phyloP scores from a whole-genome alignment of 345 rosid species.

The Bruguiera sexangula region DNA sequence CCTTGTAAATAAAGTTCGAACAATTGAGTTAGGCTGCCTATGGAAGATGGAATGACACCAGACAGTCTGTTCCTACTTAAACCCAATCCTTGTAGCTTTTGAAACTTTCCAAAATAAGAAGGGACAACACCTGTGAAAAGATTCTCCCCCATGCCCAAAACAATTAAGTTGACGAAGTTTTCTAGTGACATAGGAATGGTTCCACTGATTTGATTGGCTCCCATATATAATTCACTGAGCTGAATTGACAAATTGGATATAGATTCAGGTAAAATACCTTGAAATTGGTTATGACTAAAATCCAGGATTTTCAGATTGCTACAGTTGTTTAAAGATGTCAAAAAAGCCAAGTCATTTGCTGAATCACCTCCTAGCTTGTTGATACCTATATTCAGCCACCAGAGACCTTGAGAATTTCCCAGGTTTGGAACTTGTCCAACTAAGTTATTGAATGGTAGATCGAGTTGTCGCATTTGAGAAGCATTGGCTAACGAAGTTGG shows the following conservation, averaged over 20 bases:
- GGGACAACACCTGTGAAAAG: conserved; percentile 15
- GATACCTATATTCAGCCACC: background rate
- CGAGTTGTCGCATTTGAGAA: background rate
- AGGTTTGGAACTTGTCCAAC: conserved; percentile 13
- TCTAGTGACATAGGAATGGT: background rate
- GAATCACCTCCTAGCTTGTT: conserved; percentile 17
- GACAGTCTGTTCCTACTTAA: conserved; percentile 8
- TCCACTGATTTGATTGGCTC: conserved; percentile 10
- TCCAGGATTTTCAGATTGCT: conserved; percentile 7
- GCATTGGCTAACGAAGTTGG: conserved; percentile 18
- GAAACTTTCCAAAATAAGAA: conserved; percentile 13
- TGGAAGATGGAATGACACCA: background rate
- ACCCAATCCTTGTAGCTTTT: conserved; percentile 7
- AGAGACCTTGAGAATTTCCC: background rate
- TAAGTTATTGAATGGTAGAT: conserved; percentile 1
- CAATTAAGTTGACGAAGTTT: background rate
- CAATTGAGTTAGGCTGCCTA: conserved; percentile 11
- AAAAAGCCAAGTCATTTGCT: conserved; percentile 6
- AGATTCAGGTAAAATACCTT: conserved; percentile 2
- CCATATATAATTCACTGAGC: background rate
- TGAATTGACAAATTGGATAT: background rate
- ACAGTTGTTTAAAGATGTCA: conserved; percentile 10
- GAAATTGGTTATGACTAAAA: background rate
- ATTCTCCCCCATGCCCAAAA: conserved; percentile 1
- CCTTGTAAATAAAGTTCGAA: background rate